Conservation (phyloP, 208 protist genomes). For the Eutreptiella sp. region DNA sequence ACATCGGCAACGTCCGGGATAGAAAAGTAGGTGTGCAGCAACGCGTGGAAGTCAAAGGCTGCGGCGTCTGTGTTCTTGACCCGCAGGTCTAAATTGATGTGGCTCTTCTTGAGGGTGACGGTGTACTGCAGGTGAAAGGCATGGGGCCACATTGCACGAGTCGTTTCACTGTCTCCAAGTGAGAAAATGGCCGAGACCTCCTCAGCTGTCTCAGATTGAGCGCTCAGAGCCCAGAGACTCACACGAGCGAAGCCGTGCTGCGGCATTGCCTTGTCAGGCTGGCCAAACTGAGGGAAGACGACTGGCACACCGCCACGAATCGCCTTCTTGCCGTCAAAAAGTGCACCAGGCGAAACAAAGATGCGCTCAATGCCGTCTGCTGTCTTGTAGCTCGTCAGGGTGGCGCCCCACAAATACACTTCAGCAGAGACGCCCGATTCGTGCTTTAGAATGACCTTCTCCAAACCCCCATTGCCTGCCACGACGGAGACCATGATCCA, state of each 20-base stretch:
- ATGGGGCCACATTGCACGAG: slow-evolving; percentile 28
- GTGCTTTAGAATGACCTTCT: too few species aligned
- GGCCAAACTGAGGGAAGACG: slow-evolving; percentile 75
- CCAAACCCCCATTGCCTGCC: too few species aligned
- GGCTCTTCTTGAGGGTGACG: slow-evolving; percentile 54
- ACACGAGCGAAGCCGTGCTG: slow-evolving; percentile 70
- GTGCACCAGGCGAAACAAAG: slow-evolving; percentile 66
- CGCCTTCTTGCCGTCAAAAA: slow-evolving; percentile 54
- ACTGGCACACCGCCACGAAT: slow-evolving; percentile 76
- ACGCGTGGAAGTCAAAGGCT: slow-evolving; percentile 52
- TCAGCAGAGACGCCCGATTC: slow-evolving; percentile 61
- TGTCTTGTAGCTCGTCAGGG: slow-evolving; percentile 67
- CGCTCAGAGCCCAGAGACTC: slow-evolving; percentile 23
- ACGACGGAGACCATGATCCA: too few species aligned
- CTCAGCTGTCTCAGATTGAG: slow-evolving; percentile 32
- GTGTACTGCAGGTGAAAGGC: slow-evolving; percentile 44
- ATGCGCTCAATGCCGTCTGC: slow-evolving; percentile 53
- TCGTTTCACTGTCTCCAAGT: slow-evolving; percentile 31
- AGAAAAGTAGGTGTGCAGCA: slow-evolving; percentile 77
- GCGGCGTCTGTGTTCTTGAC: slow-evolving; percentile 51
- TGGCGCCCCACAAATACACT: slow-evolving; percentile 71
- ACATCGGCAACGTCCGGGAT: slow-evolving; percentile 49
- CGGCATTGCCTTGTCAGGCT: slow-evolving; percentile 50
- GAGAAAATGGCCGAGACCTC: slow-evolving; percentile 37
- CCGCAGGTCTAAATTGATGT: slow-evolving; percentile 54